Evolutionary conservation across 2,329 filamentous ascomycete genomes (phyloP).

Genomic region (Penicillium sp.): DNA sequence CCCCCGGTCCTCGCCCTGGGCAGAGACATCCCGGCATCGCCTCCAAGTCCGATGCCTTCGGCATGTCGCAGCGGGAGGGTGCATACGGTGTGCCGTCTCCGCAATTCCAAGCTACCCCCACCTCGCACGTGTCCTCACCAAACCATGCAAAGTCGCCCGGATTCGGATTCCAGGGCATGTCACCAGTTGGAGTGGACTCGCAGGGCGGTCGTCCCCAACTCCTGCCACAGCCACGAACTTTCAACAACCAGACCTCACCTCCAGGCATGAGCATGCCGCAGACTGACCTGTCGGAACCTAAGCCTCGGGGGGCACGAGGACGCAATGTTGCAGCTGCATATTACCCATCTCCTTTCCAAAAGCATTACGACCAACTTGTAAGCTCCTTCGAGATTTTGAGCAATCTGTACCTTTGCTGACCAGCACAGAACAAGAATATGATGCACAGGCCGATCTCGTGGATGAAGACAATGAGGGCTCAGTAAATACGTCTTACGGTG

Average conservation of each 20-base stretch:
- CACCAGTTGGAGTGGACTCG: conserved; percentile 56
- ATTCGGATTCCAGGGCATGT: conserved; percentile 56
- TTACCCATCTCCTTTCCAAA: conserved; percentile 85
- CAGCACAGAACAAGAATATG: conserved; percentile 88
- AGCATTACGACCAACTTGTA: conserved; percentile 92
- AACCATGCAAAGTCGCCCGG: conserved; percentile 58
- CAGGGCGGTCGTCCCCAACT: conserved; percentile 49
- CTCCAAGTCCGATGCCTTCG: conserved; percentile 55
- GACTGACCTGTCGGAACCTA: conserved; percentile 33
- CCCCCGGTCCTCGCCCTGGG: conserved; percentile 70
- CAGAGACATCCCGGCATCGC: conserved; percentile 68
- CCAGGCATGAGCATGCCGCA: conserved; percentile 35
- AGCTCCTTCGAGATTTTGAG: conserved; percentile 52
- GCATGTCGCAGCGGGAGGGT: conserved; percentile 48
- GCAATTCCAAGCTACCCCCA: conserved; percentile 73
- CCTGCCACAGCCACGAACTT: conserved; percentile 34
- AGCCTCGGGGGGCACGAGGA: conserved; percentile 31
- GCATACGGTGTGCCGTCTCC: conserved; percentile 53
- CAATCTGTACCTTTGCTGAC: conserved; percentile 5
- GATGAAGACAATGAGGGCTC: conserved; percentile 72
- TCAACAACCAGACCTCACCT: conserved; percentile 30
- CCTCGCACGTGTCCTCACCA: conserved; percentile 70
- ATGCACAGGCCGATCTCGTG: conserved; percentile 81
- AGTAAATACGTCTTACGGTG: conserved; percentile 60
- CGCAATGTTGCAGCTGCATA: conserved; percentile 50